Evolutionary conservation across 139 green algal genomes (phyloP).

Genomic region (Micractinium conductrix): DNA sequence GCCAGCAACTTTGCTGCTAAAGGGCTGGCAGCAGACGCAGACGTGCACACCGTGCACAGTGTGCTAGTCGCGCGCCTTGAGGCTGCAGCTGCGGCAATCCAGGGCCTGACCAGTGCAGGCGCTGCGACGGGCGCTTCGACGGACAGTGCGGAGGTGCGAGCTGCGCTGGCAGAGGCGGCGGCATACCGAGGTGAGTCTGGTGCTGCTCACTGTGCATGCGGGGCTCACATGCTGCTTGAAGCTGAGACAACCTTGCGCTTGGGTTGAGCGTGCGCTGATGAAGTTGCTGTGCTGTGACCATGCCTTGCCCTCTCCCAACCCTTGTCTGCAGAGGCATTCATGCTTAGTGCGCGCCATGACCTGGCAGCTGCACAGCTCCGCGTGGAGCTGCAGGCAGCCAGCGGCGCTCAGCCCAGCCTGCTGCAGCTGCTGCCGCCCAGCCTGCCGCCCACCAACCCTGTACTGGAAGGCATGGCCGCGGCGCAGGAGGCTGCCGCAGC

Average conservation of each 20-base stretch:
- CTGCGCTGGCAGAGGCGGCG: constrained; percentile 6
- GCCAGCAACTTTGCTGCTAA: constrained; percentile 30
- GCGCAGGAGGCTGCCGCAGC: neutral
- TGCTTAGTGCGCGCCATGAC: constrained; percentile 20
- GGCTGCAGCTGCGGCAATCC: neutral
- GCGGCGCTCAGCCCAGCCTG: neutral
- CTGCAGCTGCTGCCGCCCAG: constrained; percentile 27
- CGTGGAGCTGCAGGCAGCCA: neutral
- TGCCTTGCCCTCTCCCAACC: neutral
- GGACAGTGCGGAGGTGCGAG: neutral
- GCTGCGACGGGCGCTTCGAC: neutral
- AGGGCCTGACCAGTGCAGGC: neutral
- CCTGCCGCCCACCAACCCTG: constrained; percentile 1
- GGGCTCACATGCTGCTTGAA: too few species aligned
- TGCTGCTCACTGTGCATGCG: too few species aligned
- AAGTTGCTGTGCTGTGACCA: neutral
- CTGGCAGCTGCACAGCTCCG: constrained; percentile 2
- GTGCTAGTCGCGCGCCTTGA: constrained; percentile 1
- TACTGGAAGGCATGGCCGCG: constrained; percentile 3
- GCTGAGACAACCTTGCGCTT: too few species aligned
- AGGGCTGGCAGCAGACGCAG: constrained; percentile 17
- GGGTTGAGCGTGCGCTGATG: neutral
- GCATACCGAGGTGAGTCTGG: constrained; percentile 7
- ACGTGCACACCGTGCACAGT: neutral
- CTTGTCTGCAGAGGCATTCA: neutral